Percentiles rank a stretch among this genome's conserved stretches.
Conservation (phyloP, 345 rosid species). For the Trapa bicornis region DNA sequence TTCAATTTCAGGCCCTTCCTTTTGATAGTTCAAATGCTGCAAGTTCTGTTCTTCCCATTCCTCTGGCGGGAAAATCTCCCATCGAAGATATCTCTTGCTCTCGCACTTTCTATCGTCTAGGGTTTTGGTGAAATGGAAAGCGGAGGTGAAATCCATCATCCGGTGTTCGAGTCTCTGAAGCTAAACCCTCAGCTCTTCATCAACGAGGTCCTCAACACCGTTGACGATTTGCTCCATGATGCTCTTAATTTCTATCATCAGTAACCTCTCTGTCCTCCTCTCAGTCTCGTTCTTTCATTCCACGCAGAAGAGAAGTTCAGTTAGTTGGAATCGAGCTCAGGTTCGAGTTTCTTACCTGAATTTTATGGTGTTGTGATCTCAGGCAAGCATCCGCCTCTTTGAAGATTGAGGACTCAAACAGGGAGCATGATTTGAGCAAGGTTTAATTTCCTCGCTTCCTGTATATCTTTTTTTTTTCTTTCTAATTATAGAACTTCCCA, state of each 20-base stretch:
- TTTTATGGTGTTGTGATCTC: slow-evolving; percentile 4
- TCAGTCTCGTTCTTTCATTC: not conserved
- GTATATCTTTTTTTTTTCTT: not conserved
- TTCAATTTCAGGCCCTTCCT: not conserved
- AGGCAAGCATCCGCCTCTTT: slow-evolving; percentile 50
- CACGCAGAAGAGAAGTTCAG: not conserved
- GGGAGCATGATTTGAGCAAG: slow-evolving; percentile 40
- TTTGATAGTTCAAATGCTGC: not conserved
- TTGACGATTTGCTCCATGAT: not conserved
- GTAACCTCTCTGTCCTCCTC: not conserved
- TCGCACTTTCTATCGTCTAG: not conserved
- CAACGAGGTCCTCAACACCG: not conserved
- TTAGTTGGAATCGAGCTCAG: not conserved
- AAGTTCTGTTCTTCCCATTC: not conserved
- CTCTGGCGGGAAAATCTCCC: not conserved
- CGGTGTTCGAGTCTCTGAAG: not conserved
- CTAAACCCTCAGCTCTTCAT: slow-evolving; percentile 1
- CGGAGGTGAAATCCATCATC: not conserved
- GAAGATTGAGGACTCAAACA: slow-evolving; percentile 28
- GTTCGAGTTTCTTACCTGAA: not conserved
- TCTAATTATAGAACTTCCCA: not conserved
- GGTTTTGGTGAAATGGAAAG: not conserved
- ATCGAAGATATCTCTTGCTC: not conserved
- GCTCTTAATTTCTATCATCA: not conserved
- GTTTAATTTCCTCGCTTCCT: slow-evolving; percentile 15